These are phyloP conservation scores for Saccharomyces hybrid DNA, from an alignment of 1,139 yeast species.

Conservation along the genomic window DNA sequence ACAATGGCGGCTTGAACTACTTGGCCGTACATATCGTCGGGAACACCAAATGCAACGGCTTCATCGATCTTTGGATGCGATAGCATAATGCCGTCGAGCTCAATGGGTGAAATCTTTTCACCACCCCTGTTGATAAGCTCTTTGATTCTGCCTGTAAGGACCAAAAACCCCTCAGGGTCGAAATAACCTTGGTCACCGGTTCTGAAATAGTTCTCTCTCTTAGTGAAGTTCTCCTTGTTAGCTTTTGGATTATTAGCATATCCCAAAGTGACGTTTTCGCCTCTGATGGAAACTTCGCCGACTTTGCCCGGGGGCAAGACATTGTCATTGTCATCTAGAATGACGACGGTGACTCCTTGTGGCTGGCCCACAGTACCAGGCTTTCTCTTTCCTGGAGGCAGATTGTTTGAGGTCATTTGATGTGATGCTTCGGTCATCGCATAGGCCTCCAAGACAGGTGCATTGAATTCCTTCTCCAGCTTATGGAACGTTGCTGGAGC, in stretches of 20 bases:
- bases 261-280: constrained; percentile 61
- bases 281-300: constrained; percentile 62
- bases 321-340: constrained; percentile 43
- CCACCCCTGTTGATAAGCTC: constrained; percentile 65
- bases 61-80: constrained; percentile 51
- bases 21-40: constrained; percentile 59
- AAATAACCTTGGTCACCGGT: constrained; percentile 67
- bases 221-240: constrained; percentile 53
- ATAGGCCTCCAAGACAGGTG: constrained; percentile 65
- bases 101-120: constrained; percentile 62
- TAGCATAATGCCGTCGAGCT: constrained; percentile 50
- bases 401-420: constrained; percentile 62
- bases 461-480: constrained; percentile 47
- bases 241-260: constrained; percentile 63
- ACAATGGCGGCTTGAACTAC: constrained; percentile 60
- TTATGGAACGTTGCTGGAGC: constrained; percentile 55
- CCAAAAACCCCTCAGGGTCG: constrained; percentile 50
- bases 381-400: constrained; percentile 55
- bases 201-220: constrained; percentile 48
- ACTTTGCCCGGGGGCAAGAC: constrained; percentile 41
- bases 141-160: constrained; percentile 57
- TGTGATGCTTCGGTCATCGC: constrained; percentile 75
- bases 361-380: constrained; percentile 68
- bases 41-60: constrained; percentile 62
- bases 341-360: constrained; percentile 56